Conservation (phyloP, 2,329 filamentous ascomycete genomes). For the Arachnopeziza araneosa region DNA sequence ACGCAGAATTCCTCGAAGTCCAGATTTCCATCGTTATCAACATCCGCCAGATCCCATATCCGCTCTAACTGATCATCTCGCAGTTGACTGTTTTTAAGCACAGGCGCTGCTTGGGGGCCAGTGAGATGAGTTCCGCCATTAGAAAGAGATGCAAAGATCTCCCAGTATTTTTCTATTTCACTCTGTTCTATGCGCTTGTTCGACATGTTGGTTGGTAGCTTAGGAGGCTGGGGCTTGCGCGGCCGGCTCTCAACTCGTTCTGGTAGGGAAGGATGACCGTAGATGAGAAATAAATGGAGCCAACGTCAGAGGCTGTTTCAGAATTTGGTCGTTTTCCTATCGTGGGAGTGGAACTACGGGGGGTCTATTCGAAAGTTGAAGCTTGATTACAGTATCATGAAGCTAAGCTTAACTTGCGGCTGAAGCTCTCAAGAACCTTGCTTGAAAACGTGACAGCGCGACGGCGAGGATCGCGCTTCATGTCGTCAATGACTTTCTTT, state of each 20-base stretch:
- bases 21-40: conserved; percentile 93
- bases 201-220: conserved; percentile 24
- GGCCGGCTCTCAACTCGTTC: background rate
- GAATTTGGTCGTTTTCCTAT: background rate
- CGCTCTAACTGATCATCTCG: conserved; percentile 83
- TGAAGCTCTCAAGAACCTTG: background rate
- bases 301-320: background rate
- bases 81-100: conserved; percentile 68
- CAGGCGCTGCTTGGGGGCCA: conserved; percentile 63
- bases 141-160: conserved; percentile 67
- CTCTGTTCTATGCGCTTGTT: conserved; percentile 60
- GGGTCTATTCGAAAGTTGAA: background rate
- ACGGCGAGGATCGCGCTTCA: background rate
- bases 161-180: conserved; percentile 75
- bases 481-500: background rate
- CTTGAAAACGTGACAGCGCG: background rate
- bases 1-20: conserved; percentile 99
- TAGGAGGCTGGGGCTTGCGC: background rate
- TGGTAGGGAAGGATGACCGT: background rate
- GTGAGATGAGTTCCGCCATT: conserved; percentile 60
- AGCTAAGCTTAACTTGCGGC: background rate
- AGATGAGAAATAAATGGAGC: background rate
- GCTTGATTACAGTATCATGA: background rate
- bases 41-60: conserved; percentile 95
- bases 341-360: background rate